Base-by-base conservation (phyloP, 495 filamentous ascomycete genomes). In the Rhypophila decipiens region DNA sequence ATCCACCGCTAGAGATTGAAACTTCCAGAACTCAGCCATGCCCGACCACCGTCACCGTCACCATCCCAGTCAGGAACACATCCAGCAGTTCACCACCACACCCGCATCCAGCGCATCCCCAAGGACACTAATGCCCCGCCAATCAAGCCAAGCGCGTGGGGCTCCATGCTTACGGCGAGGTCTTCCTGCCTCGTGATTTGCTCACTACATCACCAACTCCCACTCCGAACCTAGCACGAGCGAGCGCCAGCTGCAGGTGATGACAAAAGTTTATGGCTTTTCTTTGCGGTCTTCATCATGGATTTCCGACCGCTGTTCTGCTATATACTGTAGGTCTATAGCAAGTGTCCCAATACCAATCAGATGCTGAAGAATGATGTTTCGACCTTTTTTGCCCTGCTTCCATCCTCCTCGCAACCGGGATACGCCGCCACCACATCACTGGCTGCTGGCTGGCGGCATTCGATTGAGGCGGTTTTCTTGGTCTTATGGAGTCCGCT, bases 201-300 rank as follows among this genome's bases (percentile, higher is more conserved):
- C 57, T 43, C 59, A 53, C 52, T 48, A 49, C 64, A 59, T 56
- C 46, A 27, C 39, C 53, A 56, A 51, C 61, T 65, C 64, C 61
- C 59, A 61, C 59, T 53, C 58, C 50, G 44, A 34, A 39, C 31
- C 49, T 52, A 58, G 55, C 47, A 60, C 51, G 53, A 46, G 47
- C 47, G 45, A 36, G 41, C 50, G 39, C 39, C 23, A 36, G 41
- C 44, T 55, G 51, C 58, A 63, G 61, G 53, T 49, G 48, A 67
- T 67, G 61, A 67, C 64, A 63, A 59, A 67, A 61, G 44, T 50
- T 56, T 65, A 63, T 49, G 40, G 47, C 43, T 24, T 39, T 41
- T 42, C 20, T 42, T 24, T 20, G 33, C 42, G n/a, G n/a, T n/a
- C n/a, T n/a, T n/a, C n/a, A n/a, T n/a, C n/a, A n/a, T n/a, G n/a